phyloP scores from a whole-genome alignment of 108 stramenopile genomes.

The Cyclotella cryptica region DNA sequence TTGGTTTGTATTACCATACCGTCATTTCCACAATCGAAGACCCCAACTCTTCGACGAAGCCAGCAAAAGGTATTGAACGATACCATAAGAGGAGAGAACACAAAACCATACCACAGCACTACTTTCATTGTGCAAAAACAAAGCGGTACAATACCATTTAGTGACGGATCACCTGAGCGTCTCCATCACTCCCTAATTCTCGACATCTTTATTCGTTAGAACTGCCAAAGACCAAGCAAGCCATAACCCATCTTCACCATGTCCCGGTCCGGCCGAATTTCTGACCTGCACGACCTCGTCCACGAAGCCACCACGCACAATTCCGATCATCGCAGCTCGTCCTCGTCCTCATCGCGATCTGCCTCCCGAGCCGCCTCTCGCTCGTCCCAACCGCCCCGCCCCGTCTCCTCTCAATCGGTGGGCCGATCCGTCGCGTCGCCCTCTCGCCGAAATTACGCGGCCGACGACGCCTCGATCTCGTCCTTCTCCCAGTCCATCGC shows the following conservation, averaged over 20 bases:
- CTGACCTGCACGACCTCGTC: slow-evolving; percentile 34
- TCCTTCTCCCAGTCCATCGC: slow-evolving; percentile 44
- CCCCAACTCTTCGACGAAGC: too few relatives aligned
- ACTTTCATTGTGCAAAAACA: too few relatives aligned
- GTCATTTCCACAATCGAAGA: too few relatives aligned
- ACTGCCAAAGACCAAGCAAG: too few relatives aligned
- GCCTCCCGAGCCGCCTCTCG: not conserved
- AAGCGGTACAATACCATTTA: too few relatives aligned
- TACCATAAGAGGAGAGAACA: too few relatives aligned
- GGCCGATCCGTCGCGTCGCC: not conserved
- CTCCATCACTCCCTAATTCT: too few relatives aligned
- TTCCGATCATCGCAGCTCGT: not conserved
- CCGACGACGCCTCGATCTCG: slow-evolving; percentile 45
- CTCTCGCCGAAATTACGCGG: not conserved
- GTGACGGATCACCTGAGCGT: too few relatives aligned
- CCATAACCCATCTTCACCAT: not conserved
- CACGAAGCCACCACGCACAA: slow-evolving; percentile 24
- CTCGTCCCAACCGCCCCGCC: not conserved
- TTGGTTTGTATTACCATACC: too few relatives aligned
- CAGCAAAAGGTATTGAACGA: too few relatives aligned
- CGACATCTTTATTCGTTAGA: too few relatives aligned
- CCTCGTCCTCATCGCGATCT: not conserved
- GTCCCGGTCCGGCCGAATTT: slow-evolving; percentile 35
- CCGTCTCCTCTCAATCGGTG: slow-evolving; percentile 4
- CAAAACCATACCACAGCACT: too few relatives aligned